Evolutionary conservation across 2,329 filamentous ascomycete genomes (phyloP).

Genomic region (Colletotrichum brevisporum): DNA sequence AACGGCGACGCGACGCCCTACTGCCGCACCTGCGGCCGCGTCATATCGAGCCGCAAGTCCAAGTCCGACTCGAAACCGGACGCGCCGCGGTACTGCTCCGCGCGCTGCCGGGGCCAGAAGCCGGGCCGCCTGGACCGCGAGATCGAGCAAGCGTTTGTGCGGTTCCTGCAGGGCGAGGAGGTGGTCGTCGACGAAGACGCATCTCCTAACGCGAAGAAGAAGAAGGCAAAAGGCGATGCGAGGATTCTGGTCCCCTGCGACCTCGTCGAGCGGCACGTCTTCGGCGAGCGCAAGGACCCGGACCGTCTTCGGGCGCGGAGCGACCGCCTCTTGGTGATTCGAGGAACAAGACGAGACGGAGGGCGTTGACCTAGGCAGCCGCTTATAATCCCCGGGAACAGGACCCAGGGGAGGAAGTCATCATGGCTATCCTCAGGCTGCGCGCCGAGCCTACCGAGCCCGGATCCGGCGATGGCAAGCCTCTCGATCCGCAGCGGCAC

Average conservation of each 20-base stretch:
- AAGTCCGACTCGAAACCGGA: conserved; percentile 31
- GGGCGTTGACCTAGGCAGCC: conserved; percentile 38
- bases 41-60: conserved; percentile 59
- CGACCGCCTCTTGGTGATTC: conserved; percentile 56
- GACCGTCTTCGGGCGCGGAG: conserved; percentile 54
- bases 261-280: conserved; percentile 64
- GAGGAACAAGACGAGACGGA: conserved; percentile 36
- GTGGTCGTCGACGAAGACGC: conserved; percentile 18
- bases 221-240: conserved; percentile 62
- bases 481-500: conserved; percentile 55
- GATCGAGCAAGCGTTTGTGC: conserved; percentile 65
- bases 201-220: conserved; percentile 25
- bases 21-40: conserved; percentile 69
- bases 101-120: conserved; percentile 66
- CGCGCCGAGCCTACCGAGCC: no score
- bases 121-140: conserved; percentile 63
- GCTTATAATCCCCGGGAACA: no score
- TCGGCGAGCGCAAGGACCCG: conserved; percentile 60
- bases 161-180: conserved; percentile 47
- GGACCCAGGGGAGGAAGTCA: conserved; percentile 32
- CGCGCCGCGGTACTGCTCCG: conserved; percentile 68
- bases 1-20: conserved; percentile 65
- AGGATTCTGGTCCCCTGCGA: conserved; percentile 64
- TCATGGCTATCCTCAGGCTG: no score
- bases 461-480: conserved; percentile 48